Evolutionary conservation across 2,329 filamentous ascomycete genomes (phyloP).

Genomic region (Venturia oleaginea): DNA sequence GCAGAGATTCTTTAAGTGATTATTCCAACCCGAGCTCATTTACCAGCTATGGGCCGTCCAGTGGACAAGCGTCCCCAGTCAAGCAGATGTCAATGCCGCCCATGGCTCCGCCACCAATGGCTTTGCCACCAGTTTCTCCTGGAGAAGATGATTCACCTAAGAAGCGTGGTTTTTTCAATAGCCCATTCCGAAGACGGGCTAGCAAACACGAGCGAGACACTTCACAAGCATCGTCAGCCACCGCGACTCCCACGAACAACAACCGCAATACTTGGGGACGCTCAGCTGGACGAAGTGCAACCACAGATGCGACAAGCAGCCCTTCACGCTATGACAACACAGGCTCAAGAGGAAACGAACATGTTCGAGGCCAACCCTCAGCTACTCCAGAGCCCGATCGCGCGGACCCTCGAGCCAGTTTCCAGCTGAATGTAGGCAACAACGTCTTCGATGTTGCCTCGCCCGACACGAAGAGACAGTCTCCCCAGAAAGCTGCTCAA

Average conservation of each 20-base stretch:
- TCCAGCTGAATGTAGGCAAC: slow-evolving; percentile 88
- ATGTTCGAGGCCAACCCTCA: slow-evolving; percentile 21
- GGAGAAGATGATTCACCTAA: slow-evolving; percentile 60
- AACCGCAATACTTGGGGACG: slow-evolving; percentile 53
- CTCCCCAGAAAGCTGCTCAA: slow-evolving; percentile 25
- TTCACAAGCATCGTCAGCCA: slow-evolving; percentile 18
- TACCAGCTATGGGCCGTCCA: slow-evolving; percentile 73
- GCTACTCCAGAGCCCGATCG: slow-evolving; percentile 66
- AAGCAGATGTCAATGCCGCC: slow-evolving; percentile 43
- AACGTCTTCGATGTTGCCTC: slow-evolving; percentile 92
- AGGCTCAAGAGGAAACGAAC: slow-evolving; percentile 18
- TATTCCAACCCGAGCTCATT: slow-evolving; percentile 83
- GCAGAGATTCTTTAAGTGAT: slow-evolving; percentile 82
- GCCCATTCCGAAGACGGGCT: slow-evolving; percentile 77
- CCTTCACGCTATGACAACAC: slow-evolving; percentile 14
- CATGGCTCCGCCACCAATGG: slow-evolving; percentile 26
- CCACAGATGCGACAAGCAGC: slow-evolving; percentile 18
- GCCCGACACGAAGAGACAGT: slow-evolving; percentile 50
- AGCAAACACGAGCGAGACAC: slow-evolving; percentile 64
- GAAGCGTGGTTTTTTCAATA: slow-evolving; percentile 81
- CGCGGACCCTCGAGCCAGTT: slow-evolving; percentile 82
- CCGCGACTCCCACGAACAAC: slow-evolving; percentile 16
- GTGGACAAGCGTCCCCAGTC: slow-evolving; percentile 62
- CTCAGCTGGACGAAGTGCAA: slow-evolving; percentile 28
- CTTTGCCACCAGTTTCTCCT: slow-evolving; percentile 23